phyloP scores from a whole-genome alignment of 805 yeast species.

The Candida cerambycidarum region DNA sequence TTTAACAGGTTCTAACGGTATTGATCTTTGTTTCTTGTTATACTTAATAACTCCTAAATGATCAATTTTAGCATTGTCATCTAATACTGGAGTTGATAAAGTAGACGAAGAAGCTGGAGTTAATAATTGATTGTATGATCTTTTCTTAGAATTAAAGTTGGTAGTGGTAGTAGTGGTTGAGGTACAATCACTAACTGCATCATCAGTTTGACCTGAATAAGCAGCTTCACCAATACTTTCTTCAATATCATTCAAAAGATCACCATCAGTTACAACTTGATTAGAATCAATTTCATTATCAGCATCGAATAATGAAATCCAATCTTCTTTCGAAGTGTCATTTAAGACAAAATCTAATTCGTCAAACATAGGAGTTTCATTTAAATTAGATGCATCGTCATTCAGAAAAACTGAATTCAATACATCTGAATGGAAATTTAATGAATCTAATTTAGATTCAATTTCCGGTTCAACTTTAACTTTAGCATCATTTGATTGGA shows the following conservation, averaged over 20 bases:
- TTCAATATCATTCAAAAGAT: conserved; percentile 17
- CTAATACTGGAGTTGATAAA: conserved; percentile 35
- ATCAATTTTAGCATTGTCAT: conserved; percentile 42
- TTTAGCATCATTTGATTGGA: conserved; percentile 4
- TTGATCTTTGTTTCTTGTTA: conserved; percentile 71
- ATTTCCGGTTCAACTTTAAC: conserved; percentile 7
- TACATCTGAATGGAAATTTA: conserved; percentile 52
- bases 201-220: conserved; percentile 10
- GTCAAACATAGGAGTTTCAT: conserved; percentile 62
- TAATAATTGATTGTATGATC: conserved; percentile 21
- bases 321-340: conserved; percentile 46
- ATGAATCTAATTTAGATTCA: conserved; percentile 36
- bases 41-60: conserved; percentile 74
- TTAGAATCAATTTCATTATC: conserved; percentile 18
- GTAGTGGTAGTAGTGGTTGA: conserved; percentile 2
- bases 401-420: conserved; percentile 53
- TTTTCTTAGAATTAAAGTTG: conserved; percentile 10
- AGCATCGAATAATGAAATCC: conserved; percentile 61
- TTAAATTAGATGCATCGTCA: conserved; percentile 26
- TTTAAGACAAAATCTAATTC: conserved; percentile 46
- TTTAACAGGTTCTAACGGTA: conserved; percentile 71
- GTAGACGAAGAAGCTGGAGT: conserved; percentile 32
- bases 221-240: conserved; percentile 11
- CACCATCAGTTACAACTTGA: conserved; percentile 19
- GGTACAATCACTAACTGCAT: conserved; percentile 2